Evolutionary conservation across 2,329 filamentous ascomycete genomes (phyloP), one percentile per base, ranked within the genome.

Genomic region (Apiospora sp.): DNA sequence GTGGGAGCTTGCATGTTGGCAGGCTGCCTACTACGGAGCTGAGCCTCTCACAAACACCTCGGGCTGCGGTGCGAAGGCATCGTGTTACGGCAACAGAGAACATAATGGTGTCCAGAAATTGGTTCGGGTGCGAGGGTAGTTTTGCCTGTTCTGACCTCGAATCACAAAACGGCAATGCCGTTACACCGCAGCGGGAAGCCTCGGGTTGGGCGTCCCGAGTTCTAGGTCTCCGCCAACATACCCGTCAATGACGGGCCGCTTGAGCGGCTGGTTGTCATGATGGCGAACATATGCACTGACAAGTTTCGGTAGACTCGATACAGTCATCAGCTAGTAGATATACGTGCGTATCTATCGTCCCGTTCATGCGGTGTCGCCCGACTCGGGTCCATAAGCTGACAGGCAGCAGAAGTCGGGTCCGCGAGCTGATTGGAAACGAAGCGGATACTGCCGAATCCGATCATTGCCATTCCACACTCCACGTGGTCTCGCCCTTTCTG

Each of bases 401-500:
- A 5, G 58, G 58, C 34, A 64, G 6, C 19, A 64, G 46, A 49
- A 49, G 30, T 64, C 34, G 16, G 34, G 34, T 64, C 30, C 34
- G 19, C 19, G 34, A 24, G 58, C 19, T 64, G 58, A 41, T 41
- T 64, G 58, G 58, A 22, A 64, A 41, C 19, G 34, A 41, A 48
- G 24, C 67, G 44, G 41, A 46, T 68, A 22, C 67, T 48, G 7
- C 67, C 67, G 41, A 30, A 46, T 2, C 30, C n/a, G 46, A 27
- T 73, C 74, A 84, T 75, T 82, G 79, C 85, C 86, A 88, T 73
- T 82, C 79, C 16, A 89, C 84, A 71, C 83, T 84, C 89, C 89
- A 91, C 1, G 87, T 91, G 78, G 86, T 81, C 83, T 92, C 87
- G 3, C 90, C 90, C 75, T 88, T 86, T 72, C 90, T 84, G 79